Evolutionary conservation across 768 basidiomycete genomes (phyloP).

Genomic region (Pleurotus tuoliensis): DNA sequence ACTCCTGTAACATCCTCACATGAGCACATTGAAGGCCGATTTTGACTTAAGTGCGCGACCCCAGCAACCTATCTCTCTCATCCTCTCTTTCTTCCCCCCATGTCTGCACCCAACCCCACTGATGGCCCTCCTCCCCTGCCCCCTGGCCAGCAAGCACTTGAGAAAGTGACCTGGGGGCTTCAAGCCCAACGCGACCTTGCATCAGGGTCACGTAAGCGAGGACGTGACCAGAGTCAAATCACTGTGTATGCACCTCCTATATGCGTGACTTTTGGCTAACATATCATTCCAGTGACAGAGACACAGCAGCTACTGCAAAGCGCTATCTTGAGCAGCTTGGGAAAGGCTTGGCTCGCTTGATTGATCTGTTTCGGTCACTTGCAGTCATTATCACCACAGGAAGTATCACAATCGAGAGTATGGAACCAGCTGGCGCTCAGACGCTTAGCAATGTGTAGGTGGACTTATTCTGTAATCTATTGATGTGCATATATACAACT

Average conservation of each 20-base stretch:
- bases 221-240: neutral
- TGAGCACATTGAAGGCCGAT: neutral
- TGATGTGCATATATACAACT: neutral
- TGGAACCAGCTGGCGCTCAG: neutral
- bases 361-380: neutral
- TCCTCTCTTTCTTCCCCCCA: neutral
- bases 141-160: neutral
- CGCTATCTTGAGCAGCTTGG: neutral
- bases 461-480: neutral
- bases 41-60: too few species aligned
- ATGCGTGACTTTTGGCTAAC: neutral
- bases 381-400: neutral
- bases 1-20: neutral
- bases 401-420: neutral
- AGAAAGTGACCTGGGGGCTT: neutral
- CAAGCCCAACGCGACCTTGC: neutral
- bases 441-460: neutral
- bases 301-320: neutral
- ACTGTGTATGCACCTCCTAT: neutral
- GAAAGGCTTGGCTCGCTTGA: neutral
- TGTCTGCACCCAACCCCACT: neutral
- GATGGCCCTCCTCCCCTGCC: too few species aligned
- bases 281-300: neutral
- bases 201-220: neutral
- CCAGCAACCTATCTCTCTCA: neutral